Evolutionary conservation across 2,329 filamentous ascomycete species (phyloP).

Genomic region (Aspergillus uvarum): DNA sequence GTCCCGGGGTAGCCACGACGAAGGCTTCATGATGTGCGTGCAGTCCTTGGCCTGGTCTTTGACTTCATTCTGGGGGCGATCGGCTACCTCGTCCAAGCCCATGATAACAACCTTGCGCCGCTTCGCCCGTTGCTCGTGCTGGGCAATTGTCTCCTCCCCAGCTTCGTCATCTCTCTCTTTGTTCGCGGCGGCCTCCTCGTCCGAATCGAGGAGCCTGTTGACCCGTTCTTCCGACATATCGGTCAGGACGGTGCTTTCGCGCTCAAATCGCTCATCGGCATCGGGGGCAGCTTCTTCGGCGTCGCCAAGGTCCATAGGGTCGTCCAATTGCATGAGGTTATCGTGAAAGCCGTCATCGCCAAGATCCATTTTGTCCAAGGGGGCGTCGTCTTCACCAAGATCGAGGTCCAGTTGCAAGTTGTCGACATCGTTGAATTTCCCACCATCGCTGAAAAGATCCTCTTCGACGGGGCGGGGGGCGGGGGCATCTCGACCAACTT

Average conservation of each 20-base stretch:
- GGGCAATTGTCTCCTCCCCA: constrained; percentile 51
- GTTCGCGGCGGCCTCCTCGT: constrained; percentile 34
- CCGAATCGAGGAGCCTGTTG: constrained; percentile 47
- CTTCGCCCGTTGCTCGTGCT: constrained; percentile 70
- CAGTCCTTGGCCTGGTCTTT: constrained; percentile 83
- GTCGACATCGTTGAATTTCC: constrained; percentile 61
- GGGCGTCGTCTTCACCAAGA: constrained; percentile 47
- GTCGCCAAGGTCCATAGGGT: constrained; percentile 51
- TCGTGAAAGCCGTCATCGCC: constrained; percentile 40
- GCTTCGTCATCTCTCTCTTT: constrained; percentile 57
- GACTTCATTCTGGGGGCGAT: constrained; percentile 73
- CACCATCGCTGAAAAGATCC: constrained; percentile 59
- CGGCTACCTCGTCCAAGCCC: constrained; percentile 75
- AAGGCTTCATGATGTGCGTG: constrained; percentile 78
- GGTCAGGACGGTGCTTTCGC: constrained; percentile 65
- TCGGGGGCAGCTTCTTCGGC: constrained; percentile 57
- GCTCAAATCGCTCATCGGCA: constrained; percentile 50
- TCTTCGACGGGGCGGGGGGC: constrained; percentile 61
- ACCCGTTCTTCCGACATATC: constrained; percentile 66
- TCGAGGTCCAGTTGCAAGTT: constrained; percentile 49
- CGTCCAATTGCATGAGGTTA: constrained; percentile 58
- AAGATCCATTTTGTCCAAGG: constrained; percentile 41
- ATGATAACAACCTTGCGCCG: constrained; percentile 71
- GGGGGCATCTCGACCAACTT: constrained; percentile 85
- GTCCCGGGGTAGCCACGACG: constrained; percentile 81